Base-by-base conservation (phyloP, 768 basidiomycete genomes). In the Boletus eberwhitei region DNA sequence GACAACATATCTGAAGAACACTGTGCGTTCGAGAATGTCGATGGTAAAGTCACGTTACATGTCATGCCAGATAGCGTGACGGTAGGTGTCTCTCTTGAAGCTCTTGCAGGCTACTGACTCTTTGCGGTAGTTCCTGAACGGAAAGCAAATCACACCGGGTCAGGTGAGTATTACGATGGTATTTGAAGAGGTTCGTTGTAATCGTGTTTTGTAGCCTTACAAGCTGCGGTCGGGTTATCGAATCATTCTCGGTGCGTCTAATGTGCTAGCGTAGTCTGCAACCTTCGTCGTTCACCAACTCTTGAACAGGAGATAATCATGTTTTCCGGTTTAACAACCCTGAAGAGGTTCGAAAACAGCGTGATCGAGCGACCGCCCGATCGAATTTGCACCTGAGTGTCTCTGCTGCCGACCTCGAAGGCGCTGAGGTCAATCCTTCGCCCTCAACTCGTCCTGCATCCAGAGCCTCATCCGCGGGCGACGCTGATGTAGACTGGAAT, bases 261-360 rank as follows among this genome's bases (percentile, higher is more conserved):
- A 22, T 24, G 31, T 31, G 45, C 42, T 32, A 13, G n/a, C 8
- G 8, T 34, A 21, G 13, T 59, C 32, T 50, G 37, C 24, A 29
- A 42, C 31, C 8, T 47, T 38, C 7, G 35, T 41, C 35, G 26
- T 48, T 54, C 52, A 54, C 54, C 47, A 50, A 53, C 19, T 51
- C 53, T 21, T 41, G n/a, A 52, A 44, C 56, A 92, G 91, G 96
- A 50, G 95, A 98, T 62, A 87, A 93, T 59, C 97, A 99, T 74
- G 94, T 98, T 52, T 99, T 99, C 72, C 84, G 97, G 17, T 98
- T 97, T 73, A 98, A 91, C 66, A 90, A 96, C 64, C 93, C 93
- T 1, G 92, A 94, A 70, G 92, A 93, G 71, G 93, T 95, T 57
- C 90, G 93, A 59, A 93, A 91, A 66, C 88, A 85, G 64, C 85